These are phyloP conservation scores for Mortierella sp. DNA, from an alignment of 371 early-diverging fungal species.

Conservation along the genomic window DNA sequence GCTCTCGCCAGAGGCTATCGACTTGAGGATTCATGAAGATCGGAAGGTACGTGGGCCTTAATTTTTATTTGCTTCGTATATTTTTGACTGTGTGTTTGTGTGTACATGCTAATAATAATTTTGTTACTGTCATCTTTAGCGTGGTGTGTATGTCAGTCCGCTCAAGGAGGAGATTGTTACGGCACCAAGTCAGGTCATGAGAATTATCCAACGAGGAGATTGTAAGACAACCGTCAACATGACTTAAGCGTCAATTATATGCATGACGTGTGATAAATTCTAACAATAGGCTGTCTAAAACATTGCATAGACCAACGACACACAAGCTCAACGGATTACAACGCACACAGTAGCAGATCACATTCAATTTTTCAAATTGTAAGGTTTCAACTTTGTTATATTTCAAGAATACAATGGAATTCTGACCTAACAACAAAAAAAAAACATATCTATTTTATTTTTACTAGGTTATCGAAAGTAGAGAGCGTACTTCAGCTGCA, in stretches of 20 bases:
- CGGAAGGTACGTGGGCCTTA: slow-evolving; percentile 19
- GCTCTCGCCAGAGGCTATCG: slow-evolving; percentile 78
- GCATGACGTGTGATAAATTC: not conserved
- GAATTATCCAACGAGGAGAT: slow-evolving; percentile 85
- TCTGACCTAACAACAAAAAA: too few species aligned
- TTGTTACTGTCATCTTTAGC: slow-evolving; percentile 54
- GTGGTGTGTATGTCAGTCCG: slow-evolving; percentile 90
- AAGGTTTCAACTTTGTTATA: not conserved
- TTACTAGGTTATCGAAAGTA: slow-evolving; percentile 65
- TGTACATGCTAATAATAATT: not conserved
- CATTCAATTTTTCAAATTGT: slow-evolving; percentile 59
- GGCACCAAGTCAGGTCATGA: slow-evolving; percentile 81
- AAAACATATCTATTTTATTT: not conserved
- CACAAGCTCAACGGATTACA: slow-evolving; percentile 57
- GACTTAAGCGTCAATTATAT: not conserved
- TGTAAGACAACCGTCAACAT: slow-evolving; percentile 50
- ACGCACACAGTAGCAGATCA: slow-evolving; percentile 57
- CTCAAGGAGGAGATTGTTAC: slow-evolving; percentile 92
- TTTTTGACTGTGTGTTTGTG: not conserved
- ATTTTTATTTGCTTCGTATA: not conserved
- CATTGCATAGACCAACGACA: slow-evolving; percentile 44
- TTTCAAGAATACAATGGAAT: too few species aligned
- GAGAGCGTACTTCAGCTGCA: slow-evolving; percentile 53
- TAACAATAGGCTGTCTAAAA: not conserved
- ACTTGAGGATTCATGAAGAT: slow-evolving; percentile 62